Percentiles rank a stretch among this genome's conserved stretches.
Evolutionary conservation across 2,329 filamentous ascomycete genomes (phyloP).

Genomic region (Fusarium albosuccineum): DNA sequence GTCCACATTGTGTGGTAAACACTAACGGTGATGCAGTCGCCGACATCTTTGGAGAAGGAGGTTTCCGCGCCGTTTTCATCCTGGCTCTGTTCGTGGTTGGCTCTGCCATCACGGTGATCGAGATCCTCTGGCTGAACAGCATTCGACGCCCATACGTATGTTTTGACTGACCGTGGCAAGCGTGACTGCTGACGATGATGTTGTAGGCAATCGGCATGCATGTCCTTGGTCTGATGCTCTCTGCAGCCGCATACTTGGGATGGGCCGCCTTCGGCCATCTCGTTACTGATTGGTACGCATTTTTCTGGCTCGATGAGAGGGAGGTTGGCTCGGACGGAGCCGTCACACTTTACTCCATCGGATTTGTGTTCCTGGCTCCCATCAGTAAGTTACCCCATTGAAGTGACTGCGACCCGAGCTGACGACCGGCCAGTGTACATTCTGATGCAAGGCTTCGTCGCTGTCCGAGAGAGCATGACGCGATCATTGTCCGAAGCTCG

Average conservation of each 20-base stretch:
- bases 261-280: slow-evolving; percentile 64
- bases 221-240: slow-evolving; percentile 56
- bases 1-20: slow-evolving; percentile 10
- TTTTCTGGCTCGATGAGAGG: slow-evolving; percentile 65
- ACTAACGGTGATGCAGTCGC: slow-evolving; percentile 54
- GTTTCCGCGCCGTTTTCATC: slow-evolving; percentile 61
- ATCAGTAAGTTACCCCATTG: slow-evolving; percentile 55
- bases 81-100: slow-evolving; percentile 61
- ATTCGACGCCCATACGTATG: slow-evolving; percentile 65
- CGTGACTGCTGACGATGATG: slow-evolving; percentile 22
- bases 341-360: slow-evolving; percentile 58
- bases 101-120: slow-evolving; percentile 58
- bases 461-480: slow-evolving; percentile 60
- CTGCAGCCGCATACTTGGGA: slow-evolving; percentile 60
- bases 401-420: slow-evolving; percentile 13
- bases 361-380: slow-evolving; percentile 59
- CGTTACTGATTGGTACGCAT: slow-evolving; percentile 60
- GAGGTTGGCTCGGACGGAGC: slow-evolving; percentile 59
- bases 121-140: slow-evolving; percentile 65
- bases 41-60: slow-evolving; percentile 62
- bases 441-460: slow-evolving; percentile 63
- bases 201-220: slow-evolving; percentile 60
- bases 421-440: slow-evolving; percentile 57
- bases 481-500: slow-evolving; percentile 44
- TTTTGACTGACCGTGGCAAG: neutral